Conservation (phyloP, 148 eudicot genomes). For the Diospyros lotus region DNA sequence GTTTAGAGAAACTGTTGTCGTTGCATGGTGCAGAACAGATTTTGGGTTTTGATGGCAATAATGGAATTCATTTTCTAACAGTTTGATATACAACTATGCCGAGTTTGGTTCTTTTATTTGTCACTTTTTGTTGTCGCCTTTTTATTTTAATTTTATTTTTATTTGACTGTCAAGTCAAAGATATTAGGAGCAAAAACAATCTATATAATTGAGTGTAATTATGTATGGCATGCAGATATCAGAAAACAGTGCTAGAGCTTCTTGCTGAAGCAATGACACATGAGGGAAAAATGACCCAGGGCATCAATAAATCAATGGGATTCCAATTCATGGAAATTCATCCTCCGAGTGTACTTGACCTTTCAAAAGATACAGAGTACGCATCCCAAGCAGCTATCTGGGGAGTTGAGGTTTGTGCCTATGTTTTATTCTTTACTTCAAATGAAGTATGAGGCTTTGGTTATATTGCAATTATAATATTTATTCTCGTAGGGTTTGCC, state of each 20-base stretch:
- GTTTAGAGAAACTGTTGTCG: too few relatives aligned
- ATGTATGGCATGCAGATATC: slow-evolving; percentile 61
- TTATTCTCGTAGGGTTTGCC: slow-evolving; percentile 78
- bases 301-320: slow-evolving; percentile 41
- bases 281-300: slow-evolving; percentile 35
- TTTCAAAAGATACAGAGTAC: slow-evolving; percentile 76
- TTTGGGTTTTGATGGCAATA: too few relatives aligned
- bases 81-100: too few relatives aligned
- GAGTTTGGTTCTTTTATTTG: too few relatives aligned
- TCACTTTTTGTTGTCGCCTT: too few relatives aligned
- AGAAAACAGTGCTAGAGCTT: slow-evolving; percentile 68
- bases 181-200: background rate
- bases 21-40: too few relatives aligned
- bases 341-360: slow-evolving; percentile 82
- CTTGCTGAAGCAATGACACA: slow-evolving; percentile 63
- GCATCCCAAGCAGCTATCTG: slow-evolving; percentile 96
- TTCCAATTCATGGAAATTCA: slow-evolving; percentile 67
- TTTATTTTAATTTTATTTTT: background rate
- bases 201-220: slow-evolving; percentile 4
- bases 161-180: background rate
- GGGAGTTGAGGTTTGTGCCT: slow-evolving; percentile 82
- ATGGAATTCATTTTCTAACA: too few relatives aligned
- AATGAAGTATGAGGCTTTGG: background rate
- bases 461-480: slow-evolving; percentile 18
- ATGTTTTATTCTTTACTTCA: slow-evolving; percentile 2